Conservation (phyloP, 352 stramenopile species). For the Globisporangium ultimum region DNA sequence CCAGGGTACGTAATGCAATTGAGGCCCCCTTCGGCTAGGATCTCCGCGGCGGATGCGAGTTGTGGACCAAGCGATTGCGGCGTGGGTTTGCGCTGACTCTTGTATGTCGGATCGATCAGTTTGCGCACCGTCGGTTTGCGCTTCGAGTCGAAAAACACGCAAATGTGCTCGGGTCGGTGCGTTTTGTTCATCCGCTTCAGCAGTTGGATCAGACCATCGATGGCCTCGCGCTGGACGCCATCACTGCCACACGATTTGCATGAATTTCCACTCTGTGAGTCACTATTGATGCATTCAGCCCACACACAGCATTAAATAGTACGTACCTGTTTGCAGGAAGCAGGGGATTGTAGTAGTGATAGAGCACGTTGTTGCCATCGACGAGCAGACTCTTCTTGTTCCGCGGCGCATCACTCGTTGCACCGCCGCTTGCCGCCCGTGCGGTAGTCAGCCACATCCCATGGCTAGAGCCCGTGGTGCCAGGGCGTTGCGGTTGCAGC, state of each 20-base stretch:
- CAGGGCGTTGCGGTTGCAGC: not conserved
- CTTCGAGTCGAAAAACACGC: slow-evolving; percentile 60
- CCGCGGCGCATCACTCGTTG: not conserved
- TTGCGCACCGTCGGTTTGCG: slow-evolving; percentile 36
- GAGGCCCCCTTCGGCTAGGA: slow-evolving; percentile 26
- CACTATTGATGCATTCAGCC: not conserved
- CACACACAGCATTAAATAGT: not conserved
- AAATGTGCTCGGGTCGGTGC: slow-evolving; percentile 45
- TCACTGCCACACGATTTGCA: slow-evolving; percentile 17
- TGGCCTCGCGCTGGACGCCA: slow-evolving; percentile 33
- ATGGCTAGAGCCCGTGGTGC: not conserved
- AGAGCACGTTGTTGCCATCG: slow-evolving; percentile 63
- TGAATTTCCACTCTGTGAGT: not conserved
- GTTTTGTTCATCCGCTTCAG: slow-evolving; percentile 46
- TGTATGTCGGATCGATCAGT: slow-evolving; percentile 55
- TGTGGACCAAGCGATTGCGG: slow-evolving; percentile 34
- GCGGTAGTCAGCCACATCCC: not conserved
- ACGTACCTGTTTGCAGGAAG: slow-evolving; percentile 30
- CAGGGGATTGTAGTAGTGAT: slow-evolving; percentile 56
- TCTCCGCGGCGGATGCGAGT: slow-evolving; percentile 32
- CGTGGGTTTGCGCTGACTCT: slow-evolving; percentile 34
- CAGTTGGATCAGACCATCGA: slow-evolving; percentile 39
- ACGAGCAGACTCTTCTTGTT: slow-evolving; percentile 48
- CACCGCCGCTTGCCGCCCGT: not conserved
- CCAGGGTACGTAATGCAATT: slow-evolving; percentile 50